Base-by-base conservation (phyloP, 108 stramenopile species). In the Cyclotella cryptica region DNA sequence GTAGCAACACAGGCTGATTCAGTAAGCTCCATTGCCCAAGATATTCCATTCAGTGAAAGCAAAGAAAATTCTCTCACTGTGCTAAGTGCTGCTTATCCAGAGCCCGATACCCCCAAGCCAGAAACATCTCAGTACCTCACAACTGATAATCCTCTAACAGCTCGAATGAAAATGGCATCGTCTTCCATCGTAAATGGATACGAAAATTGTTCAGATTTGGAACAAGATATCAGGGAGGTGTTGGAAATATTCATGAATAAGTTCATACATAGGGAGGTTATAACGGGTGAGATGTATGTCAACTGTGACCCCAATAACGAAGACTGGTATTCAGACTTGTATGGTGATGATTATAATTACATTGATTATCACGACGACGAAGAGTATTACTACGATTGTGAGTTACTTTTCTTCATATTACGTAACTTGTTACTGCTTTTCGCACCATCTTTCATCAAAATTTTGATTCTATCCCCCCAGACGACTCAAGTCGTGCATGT, bases 141-240 rank as follows among this genome's bases (percentile, higher is more conserved):
- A 13, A 57, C 69, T 1, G 4, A 26, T 40, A 69, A 69, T 49
- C 77, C 77, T 22, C 54, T 78, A 22, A 28, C 27, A 44, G 69
- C 77, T 19, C 41, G 29, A 52, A 60, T 78, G 10, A 66, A 66
- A 22, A 78, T 62, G 60, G 44, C 61, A 19, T 22, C 47, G 0
- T 35, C 59, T 10, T 19, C 52, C 22, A 61, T 78, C n/a, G 61
- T 40, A 10, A 78, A 70, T 55, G 77, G 77, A 0, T 80, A 80
- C 40, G 66, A 66, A 43, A 69, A 66, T 54, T 80, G 79, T 52
- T 58, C 65, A 9, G 79, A 80, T 60, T 46, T 75, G 49, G 53
- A 61, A 30, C 60, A 55, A 39, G 79, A 80, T 41, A 75, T 80
- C 40, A 30, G 18, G 3, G 58, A 74, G 41, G 73, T 74, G 12